These are phyloP conservation scores for Colletotrichum sp. DNA, from an alignment of 2,329 filamentous ascomycete species.

Conservation along the genomic window DNA sequence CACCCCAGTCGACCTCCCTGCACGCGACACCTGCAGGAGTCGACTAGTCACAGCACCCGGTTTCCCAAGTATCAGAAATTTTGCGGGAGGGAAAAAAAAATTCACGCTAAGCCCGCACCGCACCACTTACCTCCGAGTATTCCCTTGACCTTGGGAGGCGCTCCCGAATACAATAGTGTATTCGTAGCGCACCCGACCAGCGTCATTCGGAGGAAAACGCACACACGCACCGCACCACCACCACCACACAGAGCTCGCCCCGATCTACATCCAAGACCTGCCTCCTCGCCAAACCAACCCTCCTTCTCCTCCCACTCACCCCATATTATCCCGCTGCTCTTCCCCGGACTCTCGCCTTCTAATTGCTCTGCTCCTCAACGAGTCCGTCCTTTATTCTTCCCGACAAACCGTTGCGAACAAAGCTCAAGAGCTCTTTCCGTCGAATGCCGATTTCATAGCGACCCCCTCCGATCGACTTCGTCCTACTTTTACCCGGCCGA, in stretches of 20 bases:
- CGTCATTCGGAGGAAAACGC: slow-evolving; percentile 20
- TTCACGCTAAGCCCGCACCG: slow-evolving; percentile 18
- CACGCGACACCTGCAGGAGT: slow-evolving; percentile 15
- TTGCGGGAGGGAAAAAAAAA: slow-evolving; percentile 15
- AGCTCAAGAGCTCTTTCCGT: neutral
- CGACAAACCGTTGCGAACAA: neutral
- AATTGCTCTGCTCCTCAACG: slow-evolving; percentile 9
- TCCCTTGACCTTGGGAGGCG: neutral
- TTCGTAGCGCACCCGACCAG: slow-evolving; percentile 11
- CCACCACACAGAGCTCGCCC: neutral
- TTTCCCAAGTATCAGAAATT: slow-evolving; percentile 6
- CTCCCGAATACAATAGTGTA: neutral
- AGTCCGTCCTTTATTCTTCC: neutral
- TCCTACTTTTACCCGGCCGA: neutral
- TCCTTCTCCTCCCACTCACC: neutral
- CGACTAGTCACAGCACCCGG: slow-evolving; percentile 2
- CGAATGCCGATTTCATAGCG: neutral
- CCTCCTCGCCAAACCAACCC: neutral
- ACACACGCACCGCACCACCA: neutral
- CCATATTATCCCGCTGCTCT: neutral
- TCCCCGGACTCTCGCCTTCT: slow-evolving; percentile 7
- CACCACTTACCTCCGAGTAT: slow-evolving; percentile 16
- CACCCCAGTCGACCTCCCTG: neutral
- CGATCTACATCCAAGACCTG: neutral
- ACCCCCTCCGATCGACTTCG: neutral